Base-by-base conservation (phyloP, 148 eudicot species). In the Tetragonia tetragonoides region DNA sequence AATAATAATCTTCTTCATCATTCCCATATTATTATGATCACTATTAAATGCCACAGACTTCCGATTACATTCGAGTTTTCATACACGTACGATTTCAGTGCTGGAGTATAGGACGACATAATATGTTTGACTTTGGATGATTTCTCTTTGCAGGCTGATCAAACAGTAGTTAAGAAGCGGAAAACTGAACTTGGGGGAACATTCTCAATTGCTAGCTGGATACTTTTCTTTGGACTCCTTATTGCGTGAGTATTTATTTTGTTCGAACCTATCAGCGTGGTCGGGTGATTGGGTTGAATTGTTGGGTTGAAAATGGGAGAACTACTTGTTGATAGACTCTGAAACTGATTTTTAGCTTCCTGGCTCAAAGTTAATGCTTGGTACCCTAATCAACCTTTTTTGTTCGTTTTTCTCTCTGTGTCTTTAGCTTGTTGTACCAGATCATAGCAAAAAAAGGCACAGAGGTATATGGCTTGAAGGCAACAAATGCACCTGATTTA, bases 131-230 rank as follows among this genome's bases (percentile, higher is more conserved):
- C 10, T 10, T 37, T 42, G 3, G n/a, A 64, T 4, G 18, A 11
- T 23, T 40, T 38, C 21, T 54, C 0, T 67, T 3, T 82, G 72
- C 72, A 92, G 91, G 90, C 88, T 70, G 97, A 94, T 80, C 97
- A 92, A 85, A 84, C 85, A 57, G 82, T 85, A 41, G 93, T 94
- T 38, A 80, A 34, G 78, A 94, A 94, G 87, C 88, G 97, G 59
- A 94, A 94, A 78, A 92, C 98, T 10, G 97, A 94, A 87, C 90
- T 94, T 76, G 98, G 98, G 7, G 98, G 98, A 77, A 71, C 97
- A 78, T 90, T 92, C 74, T 92, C 98, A 28, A 85, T 92, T 23
- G 97, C 95, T 18, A 89, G 93, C 78, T 94, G 90, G 93, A 94
- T 94, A 37, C 93, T 94, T 82, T 94, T 92, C 88, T 88, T 89